Base-by-base conservation (phyloP, 208 protist species). In the Acanthamoeba triangularis region DNA sequence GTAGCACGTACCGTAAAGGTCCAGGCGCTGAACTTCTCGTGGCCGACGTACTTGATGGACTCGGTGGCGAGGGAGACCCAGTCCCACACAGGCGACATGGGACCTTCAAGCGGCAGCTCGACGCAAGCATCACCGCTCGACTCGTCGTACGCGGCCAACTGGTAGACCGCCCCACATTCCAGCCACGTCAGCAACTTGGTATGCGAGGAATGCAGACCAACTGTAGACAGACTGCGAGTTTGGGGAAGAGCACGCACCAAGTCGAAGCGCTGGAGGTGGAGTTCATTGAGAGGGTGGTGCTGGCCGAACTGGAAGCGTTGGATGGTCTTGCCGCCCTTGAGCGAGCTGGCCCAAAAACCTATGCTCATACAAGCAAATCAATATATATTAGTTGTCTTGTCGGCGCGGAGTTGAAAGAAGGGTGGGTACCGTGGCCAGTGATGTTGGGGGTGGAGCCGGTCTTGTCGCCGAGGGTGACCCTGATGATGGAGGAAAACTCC, bases 241-340 rank as follows among this genome's bases (percentile, higher is more conserved):
- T 28, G 65, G 23, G 7, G 65, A 14, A n/a, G 23, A 28, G 23
- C 65, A 30, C 33, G 2, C 28, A 74, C 65, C 23, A 74, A 10
- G 28, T 74, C 65, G 28, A 30, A 74, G 65, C 65, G 65, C 65
- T 74, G 65, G 33, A 74, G 65, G 65, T 30, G 65, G 65, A 74
- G 28, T 74, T 74, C 65, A 10, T 74, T 74, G 65, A 33, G 28
- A 25, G n/a, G 65, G 65, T 74, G 65, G 65, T 74, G 65, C n/a
- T 41, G 65, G 25, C 65, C 65, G 33, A 74, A 74, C n/a, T 30
- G 33, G 65, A 74, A 74, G 33, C 33, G 65, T 25, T 74, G 23
- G 65, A 74, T n/a, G n/a, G 65, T 30, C 65, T 25, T 74, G 25
- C 65, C 65, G 25, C 33, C 65, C 65, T 20, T 33, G 18, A 74